Evolutionary conservation across 2,329 filamentous ascomycete genomes (phyloP), one percentile per base, ranked within the genome.

Genomic region (Alternaria consortialis): DNA sequence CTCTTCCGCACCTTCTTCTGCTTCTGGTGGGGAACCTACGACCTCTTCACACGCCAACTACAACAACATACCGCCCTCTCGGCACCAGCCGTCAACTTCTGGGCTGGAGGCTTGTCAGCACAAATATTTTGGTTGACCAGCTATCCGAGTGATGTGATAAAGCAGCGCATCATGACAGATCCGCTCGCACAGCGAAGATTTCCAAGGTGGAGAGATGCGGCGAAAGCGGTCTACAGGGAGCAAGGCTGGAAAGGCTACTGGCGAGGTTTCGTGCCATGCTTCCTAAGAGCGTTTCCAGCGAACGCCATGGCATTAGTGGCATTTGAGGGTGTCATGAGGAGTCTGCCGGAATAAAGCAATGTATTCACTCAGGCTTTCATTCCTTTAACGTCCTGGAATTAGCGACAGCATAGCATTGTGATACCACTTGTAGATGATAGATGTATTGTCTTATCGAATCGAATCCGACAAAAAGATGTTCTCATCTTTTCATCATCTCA

Each of bases 21-120:
- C 85, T 95, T 90, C 83, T 98, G 94, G 94, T 99, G 95, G 95
- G 89, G 90, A n/a, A 91, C 89, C 62, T 99, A 99, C 82, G 94
- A 97, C 73, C 70, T 97, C 31, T 86, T 98, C 69, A 91, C 92
- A 5, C 84, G 87, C 23, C 81, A 85, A 60, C 82, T 98, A 74
- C 83, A 86, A 56, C 79, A 86, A 17, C 83, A 88, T 70, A 97
- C 94, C 2, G 80, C 70, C 12, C 81, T 97, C 55, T 91, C 91
- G 55, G 87, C 88, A 0, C 93, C 95, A 0, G 89, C 89, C 1
- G 85, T 98, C 74, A 98, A 98, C 77, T 99, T 99, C 82, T 98
- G 94, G 94, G 94, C 95, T 0, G 95, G 95, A 4, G 95, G 95
- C 0, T 81, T 98, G 53, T 94, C 91, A 48, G 95, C 95, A 0